These are phyloP conservation scores for Kondoa subrosea DNA, from an alignment of 768 basidiomycete genomes.

Conservation along the genomic window DNA sequence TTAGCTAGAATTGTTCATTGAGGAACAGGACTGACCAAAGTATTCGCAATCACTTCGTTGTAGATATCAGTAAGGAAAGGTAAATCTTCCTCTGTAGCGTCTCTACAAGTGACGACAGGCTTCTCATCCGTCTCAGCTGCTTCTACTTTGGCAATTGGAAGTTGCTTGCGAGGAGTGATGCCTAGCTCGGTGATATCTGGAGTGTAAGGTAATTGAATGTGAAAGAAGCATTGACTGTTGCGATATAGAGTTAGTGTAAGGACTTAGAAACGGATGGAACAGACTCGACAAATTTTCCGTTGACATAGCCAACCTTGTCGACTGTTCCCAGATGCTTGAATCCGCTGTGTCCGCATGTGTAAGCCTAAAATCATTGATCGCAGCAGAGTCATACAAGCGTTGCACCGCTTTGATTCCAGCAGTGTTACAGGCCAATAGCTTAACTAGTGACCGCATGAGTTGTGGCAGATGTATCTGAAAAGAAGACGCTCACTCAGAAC, in stretches of 20 bases:
- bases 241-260: not conserved
- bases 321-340: not conserved
- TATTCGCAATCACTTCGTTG: not conserved
- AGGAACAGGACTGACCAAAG: not conserved
- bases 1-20: not conserved
- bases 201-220: not conserved
- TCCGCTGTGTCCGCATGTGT: no score
- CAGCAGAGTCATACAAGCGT: no score
- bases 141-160: not conserved
- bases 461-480: no score
- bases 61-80: not conserved
- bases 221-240: not conserved
- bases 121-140: not conserved
- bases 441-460: not conserved
- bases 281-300: not conserved
- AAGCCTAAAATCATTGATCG: no score
- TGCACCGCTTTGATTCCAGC: not conserved
- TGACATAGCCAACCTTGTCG: not conserved
- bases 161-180: not conserved
- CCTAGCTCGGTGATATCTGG: not conserved
- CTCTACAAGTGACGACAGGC: not conserved
- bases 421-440: not conserved
- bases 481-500: not conserved
- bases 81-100: not conserved
- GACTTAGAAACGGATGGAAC: not conserved